Evolutionary conservation across 352 stramenopile genomes (phyloP), one percentile per base, ranked within the genome.

Genomic region (Globisporangium spiculum): DNA sequence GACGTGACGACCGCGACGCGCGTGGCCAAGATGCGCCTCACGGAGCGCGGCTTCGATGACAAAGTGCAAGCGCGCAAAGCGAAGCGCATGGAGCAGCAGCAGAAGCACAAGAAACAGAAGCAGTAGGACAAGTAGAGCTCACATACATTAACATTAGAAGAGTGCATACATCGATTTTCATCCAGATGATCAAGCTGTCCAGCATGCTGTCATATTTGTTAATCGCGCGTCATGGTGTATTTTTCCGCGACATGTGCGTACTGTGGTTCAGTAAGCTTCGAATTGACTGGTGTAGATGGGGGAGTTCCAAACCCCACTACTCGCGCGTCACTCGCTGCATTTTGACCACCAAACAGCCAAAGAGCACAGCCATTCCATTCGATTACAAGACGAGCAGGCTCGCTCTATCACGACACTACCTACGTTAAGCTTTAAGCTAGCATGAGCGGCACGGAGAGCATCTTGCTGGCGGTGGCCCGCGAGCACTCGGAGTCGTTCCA

Each of bases 1-100:
- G 90, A 97, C 56, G 96, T 99, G 20, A 94, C 94, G 9, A 99
- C 98, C 46, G 96, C 97, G 22, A 90, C 91, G 55, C 86, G 94
- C 63, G 84, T 98, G 36, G 94, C 96, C 38, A 98, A 97, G 71
- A 97, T 98, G 81, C 81, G 82, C n/a, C 77, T 98, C 20, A 81
- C 89, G 6, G 90, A 97, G 65, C 79, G 90, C 54, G 92, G 91
- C 38, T 97, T 97, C 66, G 87, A 96, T 54, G 87, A 96, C 60
- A 93, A 96, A 64, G 76, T 93, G 52, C 75, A 83, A n/a, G 76
- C 83, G 20, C 83, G 83, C 62, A 92, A 90, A 65, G 70, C 75
- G 3, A 89, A 91, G 70, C 89, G 87, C 10, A 79, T 83, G 44
- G 71, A 87, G 44, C 83, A 92, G 64, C 76, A 83, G 59, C 63